A percentile compares a stretch with the other conserved stretches of the same genome.
phyloP scores from a whole-genome alignment of 805 yeast genomes.

The Millerozyma miso region DNA sequence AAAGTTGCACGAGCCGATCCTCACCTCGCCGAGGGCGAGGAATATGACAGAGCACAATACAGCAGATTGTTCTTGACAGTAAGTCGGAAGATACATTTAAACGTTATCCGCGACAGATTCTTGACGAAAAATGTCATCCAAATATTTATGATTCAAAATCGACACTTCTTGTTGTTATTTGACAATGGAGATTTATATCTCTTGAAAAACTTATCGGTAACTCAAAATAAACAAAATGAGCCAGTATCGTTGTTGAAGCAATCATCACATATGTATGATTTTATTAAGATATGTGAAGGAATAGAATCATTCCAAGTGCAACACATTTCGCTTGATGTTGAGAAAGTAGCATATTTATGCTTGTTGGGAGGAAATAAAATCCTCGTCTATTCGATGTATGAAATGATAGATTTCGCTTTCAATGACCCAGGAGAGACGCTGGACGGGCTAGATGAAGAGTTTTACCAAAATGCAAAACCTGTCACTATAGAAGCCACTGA shows the following conservation, averaged over 20 bases:
- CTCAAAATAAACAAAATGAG: not conserved
- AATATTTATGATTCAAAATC: slow-evolving; percentile 21
- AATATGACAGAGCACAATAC: slow-evolving; percentile 1
- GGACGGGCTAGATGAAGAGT: slow-evolving; percentile 12
- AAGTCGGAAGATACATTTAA: slow-evolving; percentile 29
- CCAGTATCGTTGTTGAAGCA: slow-evolving; percentile 7
- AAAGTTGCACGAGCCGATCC: slow-evolving; percentile 3
- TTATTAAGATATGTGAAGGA: slow-evolving; percentile 23
- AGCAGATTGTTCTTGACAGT: slow-evolving; percentile 28
- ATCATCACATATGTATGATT: slow-evolving; percentile 30
- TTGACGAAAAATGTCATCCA: slow-evolving; percentile 18
- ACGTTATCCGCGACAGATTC: slow-evolving; percentile 25
- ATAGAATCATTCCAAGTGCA: slow-evolving; percentile 32
- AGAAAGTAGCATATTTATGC: slow-evolving; percentile 15
- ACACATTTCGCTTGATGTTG: slow-evolving; percentile 10
- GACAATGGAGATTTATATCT: slow-evolving; percentile 37
- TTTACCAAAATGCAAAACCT: slow-evolving; percentile 12
- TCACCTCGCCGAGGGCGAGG: slow-evolving; percentile 2
- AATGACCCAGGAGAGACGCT: slow-evolving; percentile 9
- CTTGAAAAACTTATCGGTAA: slow-evolving; percentile 26
- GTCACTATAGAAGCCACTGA: slow-evolving; percentile 23
- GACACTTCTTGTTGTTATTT: slow-evolving; percentile 33
- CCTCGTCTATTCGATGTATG: slow-evolving; percentile 23
- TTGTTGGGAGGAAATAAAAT: slow-evolving; percentile 38
- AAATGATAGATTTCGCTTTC: slow-evolving; percentile 19